Percentiles rank a stretch among this genome's conserved stretches.
Evolutionary conservation across 2,329 filamentous ascomycete genomes (phyloP).

Genomic region (Diaporthe ampelina): DNA sequence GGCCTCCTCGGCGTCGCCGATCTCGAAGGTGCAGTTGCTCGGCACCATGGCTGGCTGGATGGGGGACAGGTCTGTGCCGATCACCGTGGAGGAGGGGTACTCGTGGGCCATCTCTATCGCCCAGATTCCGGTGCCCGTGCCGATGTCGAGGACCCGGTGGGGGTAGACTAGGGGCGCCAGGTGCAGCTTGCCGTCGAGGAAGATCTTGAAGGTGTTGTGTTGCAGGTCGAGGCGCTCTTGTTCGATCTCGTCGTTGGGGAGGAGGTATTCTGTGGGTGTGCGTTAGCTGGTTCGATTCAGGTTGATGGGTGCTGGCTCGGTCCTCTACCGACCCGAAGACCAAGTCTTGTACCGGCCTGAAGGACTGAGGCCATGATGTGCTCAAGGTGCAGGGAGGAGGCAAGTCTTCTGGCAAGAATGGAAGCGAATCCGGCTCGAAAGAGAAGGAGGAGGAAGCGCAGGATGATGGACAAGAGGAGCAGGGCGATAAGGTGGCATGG

Average conservation of each 20-base stretch:
- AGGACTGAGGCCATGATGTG: no score
- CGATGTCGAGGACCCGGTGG: slow-evolving; percentile 61
- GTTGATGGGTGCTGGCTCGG: background rate
- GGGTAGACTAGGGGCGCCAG: slow-evolving; percentile 60
- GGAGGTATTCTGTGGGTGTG: slow-evolving; percentile 47
- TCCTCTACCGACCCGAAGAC: no score
- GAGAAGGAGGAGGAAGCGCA: no score
- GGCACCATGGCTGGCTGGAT: slow-evolving; percentile 59
- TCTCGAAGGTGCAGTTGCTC: slow-evolving; percentile 66
- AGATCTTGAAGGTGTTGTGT: slow-evolving; percentile 56
- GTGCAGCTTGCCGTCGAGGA: slow-evolving; percentile 56
- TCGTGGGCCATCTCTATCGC: slow-evolving; percentile 61
- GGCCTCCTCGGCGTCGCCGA: slow-evolving; percentile 65
- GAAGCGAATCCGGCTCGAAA: no score
- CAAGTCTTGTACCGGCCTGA: no score
- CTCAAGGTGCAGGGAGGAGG: no score
- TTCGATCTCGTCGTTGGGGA: slow-evolving; percentile 51
- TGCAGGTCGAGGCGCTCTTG: slow-evolving; percentile 55
- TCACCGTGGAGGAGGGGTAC: slow-evolving; percentile 54
- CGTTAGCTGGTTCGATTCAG: background rate
- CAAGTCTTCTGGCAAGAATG: no score
- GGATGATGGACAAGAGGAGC: no score
- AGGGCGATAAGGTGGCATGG: no score
- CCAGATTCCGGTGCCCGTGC: slow-evolving; percentile 63
- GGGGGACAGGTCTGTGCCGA: slow-evolving; percentile 61